Conservation (phyloP, 352 stramenopile genomes). For the Stephanocyclus meneghinianus region DNA sequence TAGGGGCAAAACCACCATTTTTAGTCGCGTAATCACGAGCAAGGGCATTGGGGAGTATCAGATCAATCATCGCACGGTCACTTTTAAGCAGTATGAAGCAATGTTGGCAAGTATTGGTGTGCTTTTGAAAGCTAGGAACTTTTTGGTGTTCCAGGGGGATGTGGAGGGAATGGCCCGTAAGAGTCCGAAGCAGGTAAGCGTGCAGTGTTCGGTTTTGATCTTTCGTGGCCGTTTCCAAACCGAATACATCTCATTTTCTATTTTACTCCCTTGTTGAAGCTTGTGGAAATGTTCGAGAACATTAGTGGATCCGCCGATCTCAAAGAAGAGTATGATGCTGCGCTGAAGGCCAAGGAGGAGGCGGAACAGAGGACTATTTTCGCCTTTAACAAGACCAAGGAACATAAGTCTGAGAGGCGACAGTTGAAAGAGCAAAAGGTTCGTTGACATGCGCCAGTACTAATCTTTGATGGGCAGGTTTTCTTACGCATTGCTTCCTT, state of each 20-base stretch:
- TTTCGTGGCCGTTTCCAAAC: neutral
- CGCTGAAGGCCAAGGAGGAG: slow-evolving; percentile 88
- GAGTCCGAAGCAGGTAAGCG: slow-evolving; percentile 88
- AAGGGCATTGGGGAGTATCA: slow-evolving; percentile 86
- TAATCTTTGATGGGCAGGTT: neutral
- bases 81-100: slow-evolving; percentile 91
- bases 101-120: slow-evolving; percentile 93
- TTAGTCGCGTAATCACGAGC: slow-evolving; percentile 91
- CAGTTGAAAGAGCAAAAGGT: slow-evolving; percentile 89
- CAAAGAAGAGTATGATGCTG: slow-evolving; percentile 81
- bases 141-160: slow-evolving; percentile 99
- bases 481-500: slow-evolving; percentile 3
- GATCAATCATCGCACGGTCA: slow-evolving; percentile 74
- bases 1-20: slow-evolving; percentile 73
- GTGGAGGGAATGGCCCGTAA: slow-evolving; percentile 97
- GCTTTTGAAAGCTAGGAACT: slow-evolving; percentile 98
- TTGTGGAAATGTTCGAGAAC: slow-evolving; percentile 95
- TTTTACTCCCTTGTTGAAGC: neutral
- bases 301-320: slow-evolving; percentile 90
- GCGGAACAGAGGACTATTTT: slow-evolving; percentile 92
- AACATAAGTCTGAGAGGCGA: slow-evolving; percentile 88
- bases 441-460: neutral
- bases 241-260: neutral
- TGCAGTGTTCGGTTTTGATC: neutral
- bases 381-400: slow-evolving; percentile 95